Percentiles rank a stretch among this genome's conserved stretches.
phyloP scores from a whole-genome alignment of 352 stramenopile species.

The Phytophthora pini region DNA sequence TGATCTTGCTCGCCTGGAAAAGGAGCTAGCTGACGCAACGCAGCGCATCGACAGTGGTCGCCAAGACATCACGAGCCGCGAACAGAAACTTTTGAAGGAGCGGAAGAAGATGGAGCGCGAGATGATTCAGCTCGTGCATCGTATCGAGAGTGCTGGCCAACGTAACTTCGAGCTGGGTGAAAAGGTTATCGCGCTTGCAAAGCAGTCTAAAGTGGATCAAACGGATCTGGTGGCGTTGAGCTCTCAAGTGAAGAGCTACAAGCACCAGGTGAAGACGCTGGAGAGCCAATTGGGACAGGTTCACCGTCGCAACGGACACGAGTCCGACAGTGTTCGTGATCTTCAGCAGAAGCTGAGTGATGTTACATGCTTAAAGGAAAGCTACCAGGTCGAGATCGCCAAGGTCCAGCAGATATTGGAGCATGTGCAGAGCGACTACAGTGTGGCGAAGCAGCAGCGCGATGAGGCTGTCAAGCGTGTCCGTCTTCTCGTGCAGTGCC shows the following conservation, averaged over 20 bases:
- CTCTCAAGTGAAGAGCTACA: conserved; percentile 73
- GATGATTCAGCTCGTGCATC: conserved; percentile 52
- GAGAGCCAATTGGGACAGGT: conserved; percentile 48
- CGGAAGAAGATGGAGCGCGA: conserved; percentile 63
- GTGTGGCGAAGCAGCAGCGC: conserved; percentile 54
- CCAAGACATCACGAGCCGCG: conserved; percentile 46
- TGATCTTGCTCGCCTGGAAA: conserved; percentile 40
- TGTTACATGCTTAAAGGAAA: conserved; percentile 55
- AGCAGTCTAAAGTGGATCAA: conserved; percentile 69
- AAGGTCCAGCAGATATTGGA: conserved; percentile 51
- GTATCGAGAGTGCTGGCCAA: conserved; percentile 59
- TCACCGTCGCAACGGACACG: conserved; percentile 28
- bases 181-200: conserved; percentile 60
- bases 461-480: conserved; percentile 69
- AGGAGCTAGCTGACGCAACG: conserved; percentile 37
- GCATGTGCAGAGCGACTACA: conserved; percentile 48
- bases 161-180: conserved; percentile 68
- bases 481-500: conserved; percentile 59
- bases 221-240: conserved; percentile 64
- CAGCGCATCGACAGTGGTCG: conserved; percentile 35
- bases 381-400: conserved; percentile 58
- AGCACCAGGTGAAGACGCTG: conserved; percentile 53
- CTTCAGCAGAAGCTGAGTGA: conserved; percentile 52
- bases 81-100: conserved; percentile 68
- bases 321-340: conserved; percentile 42